phyloP scores from a whole-genome alignment of 2,329 filamentous ascomycete genomes.

The Pseudomassariella vexata region DNA sequence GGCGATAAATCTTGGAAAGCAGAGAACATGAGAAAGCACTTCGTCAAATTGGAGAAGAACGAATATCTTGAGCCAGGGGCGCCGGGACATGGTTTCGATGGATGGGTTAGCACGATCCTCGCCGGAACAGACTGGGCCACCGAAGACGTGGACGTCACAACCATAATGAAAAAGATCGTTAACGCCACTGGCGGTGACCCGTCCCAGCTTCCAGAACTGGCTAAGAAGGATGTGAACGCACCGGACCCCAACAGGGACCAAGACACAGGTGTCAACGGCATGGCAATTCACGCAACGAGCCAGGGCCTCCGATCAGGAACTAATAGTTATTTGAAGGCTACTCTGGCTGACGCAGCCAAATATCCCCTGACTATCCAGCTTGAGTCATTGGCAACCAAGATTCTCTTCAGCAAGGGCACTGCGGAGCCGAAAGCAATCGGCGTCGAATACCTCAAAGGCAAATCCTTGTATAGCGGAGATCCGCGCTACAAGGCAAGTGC shows the following conservation, averaged over 20 bases:
- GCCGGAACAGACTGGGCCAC: slow-evolving; percentile 15
- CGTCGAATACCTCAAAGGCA: slow-evolving; percentile 21
- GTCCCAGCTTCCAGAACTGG: slow-evolving; percentile 6
- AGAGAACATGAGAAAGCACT: slow-evolving; percentile 19
- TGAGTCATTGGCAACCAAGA: slow-evolving; percentile 20
- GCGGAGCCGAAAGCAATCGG: slow-evolving; percentile 19
- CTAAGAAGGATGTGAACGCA: slow-evolving; percentile 17
- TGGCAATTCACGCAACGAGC: slow-evolving; percentile 18
- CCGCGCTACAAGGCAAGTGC: slow-evolving; percentile 23
- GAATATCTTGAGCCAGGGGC: slow-evolving; percentile 18
- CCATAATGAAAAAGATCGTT: slow-evolving; percentile 15
- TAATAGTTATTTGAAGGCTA: slow-evolving; percentile 41
- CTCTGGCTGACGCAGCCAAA: slow-evolving; percentile 37
- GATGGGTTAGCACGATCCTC: slow-evolving; percentile 22
- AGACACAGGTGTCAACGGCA: slow-evolving; percentile 18
- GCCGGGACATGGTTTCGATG: slow-evolving; percentile 21
- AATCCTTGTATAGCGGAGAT: slow-evolving; percentile 27
- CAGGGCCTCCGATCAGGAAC: slow-evolving; percentile 30
- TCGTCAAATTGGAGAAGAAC: slow-evolving; percentile 20
- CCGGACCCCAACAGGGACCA: slow-evolving; percentile 19
- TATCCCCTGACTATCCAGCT: slow-evolving; percentile 33
- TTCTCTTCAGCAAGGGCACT: slow-evolving; percentile 16
- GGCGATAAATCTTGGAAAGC: slow-evolving; percentile 22
- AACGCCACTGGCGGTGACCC: slow-evolving; percentile 17
- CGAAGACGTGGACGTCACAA: slow-evolving; percentile 15